A percentile compares a stretch with the other conserved stretches of the same genome.
Conservation (phyloP, 257 asterid species). For the Agastache rugosa region DNA sequence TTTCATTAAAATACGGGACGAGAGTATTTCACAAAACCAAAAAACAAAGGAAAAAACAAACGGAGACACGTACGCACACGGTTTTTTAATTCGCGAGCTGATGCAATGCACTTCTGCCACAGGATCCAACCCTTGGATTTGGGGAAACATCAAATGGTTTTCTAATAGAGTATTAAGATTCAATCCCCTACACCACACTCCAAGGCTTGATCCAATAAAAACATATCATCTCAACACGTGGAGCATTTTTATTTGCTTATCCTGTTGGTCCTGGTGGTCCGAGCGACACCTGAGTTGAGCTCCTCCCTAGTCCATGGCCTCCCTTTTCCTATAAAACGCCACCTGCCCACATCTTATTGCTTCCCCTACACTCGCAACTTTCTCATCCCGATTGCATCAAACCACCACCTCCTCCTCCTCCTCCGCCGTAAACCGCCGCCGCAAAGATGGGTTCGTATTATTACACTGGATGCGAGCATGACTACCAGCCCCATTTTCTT, state of each 20-base stretch:
- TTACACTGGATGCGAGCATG: slow-evolving; percentile 57
- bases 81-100: background rate
- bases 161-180: background rate
- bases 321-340: slow-evolving; percentile 43
- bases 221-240: background rate
- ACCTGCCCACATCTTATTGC: background rate
- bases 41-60: background rate
- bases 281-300: slow-evolving; percentile 18
- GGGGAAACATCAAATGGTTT: slow-evolving; percentile 41
- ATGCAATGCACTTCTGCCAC: slow-evolving; percentile 37
- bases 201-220: slow-evolving; percentile 28
- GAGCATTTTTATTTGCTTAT: background rate
- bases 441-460: slow-evolving; percentile 51
- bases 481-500: slow-evolving; percentile 76
- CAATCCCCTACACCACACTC: slow-evolving; percentile 1
- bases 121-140: slow-evolving; percentile 45
- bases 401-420: background rate
- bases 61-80: background rate
- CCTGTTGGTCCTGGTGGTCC: slow-evolving; percentile 26
- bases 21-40: background rate
- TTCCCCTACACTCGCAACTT: slow-evolving; percentile 36
- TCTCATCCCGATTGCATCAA: background rate
- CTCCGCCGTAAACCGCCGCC: slow-evolving; percentile 2
- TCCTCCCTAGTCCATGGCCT: background rate
- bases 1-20: too few species aligned